Percentiles rank a stretch among this genome's conserved stretches.
Evolutionary conservation across 2,329 filamentous ascomycete genomes (phyloP).

Genomic region (Epichloe gansuensis): DNA sequence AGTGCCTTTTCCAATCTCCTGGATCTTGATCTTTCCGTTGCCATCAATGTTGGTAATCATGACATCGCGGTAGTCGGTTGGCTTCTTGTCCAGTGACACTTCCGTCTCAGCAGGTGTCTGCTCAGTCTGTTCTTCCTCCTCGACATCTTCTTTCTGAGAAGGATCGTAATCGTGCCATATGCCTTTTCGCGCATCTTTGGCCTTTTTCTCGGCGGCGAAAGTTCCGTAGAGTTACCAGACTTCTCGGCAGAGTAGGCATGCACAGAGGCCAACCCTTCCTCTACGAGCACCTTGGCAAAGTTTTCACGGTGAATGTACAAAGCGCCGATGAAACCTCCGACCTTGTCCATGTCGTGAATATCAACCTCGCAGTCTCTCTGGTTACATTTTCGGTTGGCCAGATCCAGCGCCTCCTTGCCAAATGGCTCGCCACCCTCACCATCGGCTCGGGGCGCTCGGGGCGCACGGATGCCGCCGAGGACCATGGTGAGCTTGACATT

Average conservation of each 20-base stretch:
- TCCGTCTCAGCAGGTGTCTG: conserved; percentile 36
- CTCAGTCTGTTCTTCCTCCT: conserved; percentile 35
- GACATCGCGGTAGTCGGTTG: conserved; percentile 79
- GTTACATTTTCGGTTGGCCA: conserved; percentile 76
- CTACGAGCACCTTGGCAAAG: conserved; percentile 83
- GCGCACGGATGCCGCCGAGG: conserved; percentile 81
- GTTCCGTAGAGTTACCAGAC: conserved; percentile 75
- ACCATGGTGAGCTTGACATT: conserved; percentile 92
- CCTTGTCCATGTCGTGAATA: conserved; percentile 88
- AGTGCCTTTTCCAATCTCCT: conserved; percentile 79
- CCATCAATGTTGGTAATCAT: conserved; percentile 82
- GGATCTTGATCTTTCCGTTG: conserved; percentile 74
- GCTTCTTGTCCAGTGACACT: conserved; percentile 51
- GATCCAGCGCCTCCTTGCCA: conserved; percentile 85
- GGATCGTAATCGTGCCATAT: conserved; percentile 94
- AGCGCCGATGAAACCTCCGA: conserved; percentile 92
- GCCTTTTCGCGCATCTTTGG: conserved; percentile 78
- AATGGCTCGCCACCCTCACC: conserved; percentile 80
- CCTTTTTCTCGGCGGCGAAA: conserved; percentile 76
- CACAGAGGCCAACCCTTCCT: conserved; percentile 86
- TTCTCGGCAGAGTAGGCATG: conserved; percentile 95
- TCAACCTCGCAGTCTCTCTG: conserved; percentile 96
- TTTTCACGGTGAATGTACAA: conserved; percentile 90
- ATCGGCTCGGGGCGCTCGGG: conserved; percentile 65
- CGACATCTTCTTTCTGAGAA: conserved; percentile 59